These are phyloP conservation scores for Talaromyces islandicus DNA, from an alignment of 2,329 filamentous ascomycete species.

Conservation along the genomic window DNA sequence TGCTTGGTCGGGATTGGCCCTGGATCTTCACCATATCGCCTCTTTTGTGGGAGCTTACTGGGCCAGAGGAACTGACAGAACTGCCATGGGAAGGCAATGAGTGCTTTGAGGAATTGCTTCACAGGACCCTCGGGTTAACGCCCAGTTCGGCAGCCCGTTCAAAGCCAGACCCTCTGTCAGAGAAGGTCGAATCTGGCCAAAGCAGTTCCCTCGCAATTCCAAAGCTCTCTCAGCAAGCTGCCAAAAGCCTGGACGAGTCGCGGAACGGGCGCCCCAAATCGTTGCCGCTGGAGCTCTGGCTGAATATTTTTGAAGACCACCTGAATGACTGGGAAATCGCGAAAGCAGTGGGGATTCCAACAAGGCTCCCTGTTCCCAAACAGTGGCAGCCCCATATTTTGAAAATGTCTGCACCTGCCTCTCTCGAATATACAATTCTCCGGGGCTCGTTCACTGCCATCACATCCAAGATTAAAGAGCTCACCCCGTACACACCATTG, in stretches of 20 bases:
- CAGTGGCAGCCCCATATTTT: slow-evolving; percentile 64
- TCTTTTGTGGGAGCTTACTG: slow-evolving; percentile 74
- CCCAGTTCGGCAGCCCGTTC: neutral
- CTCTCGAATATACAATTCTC: slow-evolving; percentile 80
- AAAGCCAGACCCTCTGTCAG: neutral
- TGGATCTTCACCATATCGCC: slow-evolving; percentile 80
- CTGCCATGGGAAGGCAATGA: slow-evolving; percentile 46
- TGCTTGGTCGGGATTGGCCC: slow-evolving; percentile 76
- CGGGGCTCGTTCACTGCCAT: slow-evolving; percentile 65
- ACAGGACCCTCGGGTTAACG: slow-evolving; percentile 22
- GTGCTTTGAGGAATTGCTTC: slow-evolving; percentile 26
- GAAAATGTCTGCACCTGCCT: slow-evolving; percentile 61
- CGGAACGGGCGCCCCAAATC: slow-evolving; percentile 17
- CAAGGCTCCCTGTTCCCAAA: slow-evolving; percentile 64
- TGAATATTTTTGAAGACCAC: slow-evolving; percentile 70
- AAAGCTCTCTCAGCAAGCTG: slow-evolving; percentile 12
- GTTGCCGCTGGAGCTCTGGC: slow-evolving; percentile 83
- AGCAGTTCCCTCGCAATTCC: slow-evolving; percentile 9
- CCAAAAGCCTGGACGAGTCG: slow-evolving; percentile 39
- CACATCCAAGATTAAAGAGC: slow-evolving; percentile 63
- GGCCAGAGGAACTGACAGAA: slow-evolving; percentile 43
- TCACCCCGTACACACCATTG: slow-evolving; percentile 66
- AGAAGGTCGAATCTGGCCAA: slow-evolving; percentile 10
- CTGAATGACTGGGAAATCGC: slow-evolving; percentile 89
- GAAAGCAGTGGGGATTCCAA: slow-evolving; percentile 72